Percentiles rank a stretch among this genome's conserved stretches.
Evolutionary conservation across 306 rosid genomes (phyloP).

Genomic region (Carpinus viminea): DNA sequence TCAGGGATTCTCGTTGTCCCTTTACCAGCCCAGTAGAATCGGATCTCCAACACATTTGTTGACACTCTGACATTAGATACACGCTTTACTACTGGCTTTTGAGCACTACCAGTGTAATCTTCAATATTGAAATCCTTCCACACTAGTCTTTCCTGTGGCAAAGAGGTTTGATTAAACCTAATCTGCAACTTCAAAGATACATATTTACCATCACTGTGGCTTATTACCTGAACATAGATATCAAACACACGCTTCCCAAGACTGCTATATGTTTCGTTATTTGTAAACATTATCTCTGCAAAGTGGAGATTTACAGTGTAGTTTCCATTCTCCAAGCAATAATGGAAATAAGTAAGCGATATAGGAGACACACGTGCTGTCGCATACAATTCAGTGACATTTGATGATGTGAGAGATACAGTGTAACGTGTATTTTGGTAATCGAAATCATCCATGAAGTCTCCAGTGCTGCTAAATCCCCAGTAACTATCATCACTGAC

Average conservation of each 20-base stretch:
- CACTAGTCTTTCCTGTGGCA: conserved; percentile 50
- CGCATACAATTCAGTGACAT: conserved; percentile 44
- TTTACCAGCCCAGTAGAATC: conserved; percentile 64
- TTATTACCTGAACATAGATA: conserved; percentile 65
- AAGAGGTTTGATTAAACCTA: conserved; percentile 16
- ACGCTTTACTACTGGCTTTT: conserved; percentile 35
- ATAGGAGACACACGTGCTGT: conserved; percentile 64
- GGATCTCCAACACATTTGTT: conserved; percentile 53
- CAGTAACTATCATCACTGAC: conserved; percentile 29
- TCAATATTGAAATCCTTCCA: conserved; percentile 57
- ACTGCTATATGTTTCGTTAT: conserved; percentile 44
- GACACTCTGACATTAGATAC: conserved; percentile 41
- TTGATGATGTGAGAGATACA: conserved; percentile 36
- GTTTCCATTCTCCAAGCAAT: conserved; percentile 70
- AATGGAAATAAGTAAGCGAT: conserved; percentile 67
- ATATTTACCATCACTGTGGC: neutral
- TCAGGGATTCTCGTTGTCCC: conserved; percentile 64
- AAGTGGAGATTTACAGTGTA: conserved; percentile 63
- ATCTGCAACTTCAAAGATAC: conserved; percentile 17
- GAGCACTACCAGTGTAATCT: conserved; percentile 42
- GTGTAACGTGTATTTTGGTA: conserved; percentile 42
- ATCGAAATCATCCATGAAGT: conserved; percentile 51
- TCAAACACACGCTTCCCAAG: conserved; percentile 66
- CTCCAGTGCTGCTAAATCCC: conserved; percentile 59
- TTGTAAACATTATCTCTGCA: conserved; percentile 62